Evolutionary conservation across 768 basidiomycete species (phyloP), one percentile per base, ranked within the genome.

Genomic region (Chalciporus pseudorubinellus): DNA sequence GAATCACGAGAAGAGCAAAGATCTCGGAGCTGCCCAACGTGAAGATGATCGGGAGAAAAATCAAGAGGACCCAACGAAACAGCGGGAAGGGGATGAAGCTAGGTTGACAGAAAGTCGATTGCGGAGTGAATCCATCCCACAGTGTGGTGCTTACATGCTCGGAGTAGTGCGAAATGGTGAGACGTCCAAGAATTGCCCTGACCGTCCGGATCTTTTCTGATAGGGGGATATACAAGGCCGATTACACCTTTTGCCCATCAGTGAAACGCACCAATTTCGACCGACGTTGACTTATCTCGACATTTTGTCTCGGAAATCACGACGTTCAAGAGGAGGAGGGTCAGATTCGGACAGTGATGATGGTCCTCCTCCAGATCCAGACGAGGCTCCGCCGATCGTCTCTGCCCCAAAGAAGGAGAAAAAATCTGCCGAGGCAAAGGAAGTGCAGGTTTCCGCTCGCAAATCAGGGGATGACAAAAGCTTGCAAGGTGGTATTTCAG

Each of bases 211-310:
- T 48, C 44, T 48, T 41, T 42, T 53, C 60, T 59, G 50, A 55
- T 46, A 12, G 38, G 28, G n/a, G 38, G 26, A 26, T 26, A 33
- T 29, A 16, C 51, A 89, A 68, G 90, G 85, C 31, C 79, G 78
- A 53, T 72, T 93, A 40, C 82, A 92, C 67, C 74, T 93, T 14
- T 85, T 92, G 63, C 88, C 89, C 34, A 80, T 93, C 62, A 78
- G 71, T 55, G 81, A 89, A 70, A 85, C 81, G 0, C 87, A 92
- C 62, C 92, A 93, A 66, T 77, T 93, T 57, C 83, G 90, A 40
- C 91, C 91, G 9, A 85, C 87, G 3, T 69, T 92, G 58, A 89
- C 87, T 16, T 89, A 93, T 70, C 75, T 93, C 55, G 92, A 93
- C 64, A 69, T 81, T 52, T 65, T 86, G 48, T 82, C 84, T 20